Evolutionary conservation across 805 yeast species (phyloP).

Genomic region (Cephaloascus fragrans): DNA sequence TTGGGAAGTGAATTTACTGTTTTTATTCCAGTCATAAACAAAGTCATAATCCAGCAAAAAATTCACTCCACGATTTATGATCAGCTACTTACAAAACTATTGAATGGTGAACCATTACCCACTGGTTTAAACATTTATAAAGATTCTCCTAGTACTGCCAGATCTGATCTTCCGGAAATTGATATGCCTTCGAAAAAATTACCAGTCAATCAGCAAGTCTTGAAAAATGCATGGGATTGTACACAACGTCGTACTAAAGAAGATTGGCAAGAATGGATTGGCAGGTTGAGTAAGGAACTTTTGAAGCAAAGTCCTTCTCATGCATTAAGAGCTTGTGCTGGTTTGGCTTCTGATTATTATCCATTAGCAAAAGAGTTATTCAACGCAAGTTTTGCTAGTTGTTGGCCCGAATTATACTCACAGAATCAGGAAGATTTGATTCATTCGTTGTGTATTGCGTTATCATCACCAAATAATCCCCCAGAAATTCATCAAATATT

Average conservation of each 20-base stretch:
- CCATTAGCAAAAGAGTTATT: constrained; percentile 87
- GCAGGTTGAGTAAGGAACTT: constrained; percentile 75
- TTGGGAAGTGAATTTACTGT: constrained; percentile 78
- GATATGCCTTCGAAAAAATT: constrained; percentile 67
- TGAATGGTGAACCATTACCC: constrained; percentile 83
- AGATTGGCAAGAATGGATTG: constrained; percentile 98
- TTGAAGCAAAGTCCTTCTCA: constrained; percentile 91
- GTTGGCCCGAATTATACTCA: constrained; percentile 88
- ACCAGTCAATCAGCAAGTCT: constrained; percentile 53
- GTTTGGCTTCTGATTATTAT: constrained; percentile 75
- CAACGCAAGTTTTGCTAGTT: constrained; percentile 90
- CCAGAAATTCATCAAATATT: constrained; percentile 92
- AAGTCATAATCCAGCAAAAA: constrained; percentile 49
- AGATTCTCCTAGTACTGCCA: constrained; percentile 29
- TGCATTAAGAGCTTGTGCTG: constrained; percentile 87
- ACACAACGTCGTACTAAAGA: constrained; percentile 81
- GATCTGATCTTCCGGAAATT: constrained; percentile 45
- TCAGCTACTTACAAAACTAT: constrained; percentile 64
- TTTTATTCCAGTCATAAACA: constrained; percentile 74
- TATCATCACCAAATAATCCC: constrained; percentile 84
- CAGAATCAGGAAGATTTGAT: constrained; percentile 86
- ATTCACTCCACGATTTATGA: constrained; percentile 71
- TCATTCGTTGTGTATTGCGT: constrained; percentile 74
- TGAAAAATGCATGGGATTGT: constrained; percentile 88
- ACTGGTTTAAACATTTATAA: constrained; percentile 61